Percentiles rank a stretch among this genome's conserved stretches.
Conservation (phyloP, 257 asterid genomes). For the Solanum sejunctum region DNA sequence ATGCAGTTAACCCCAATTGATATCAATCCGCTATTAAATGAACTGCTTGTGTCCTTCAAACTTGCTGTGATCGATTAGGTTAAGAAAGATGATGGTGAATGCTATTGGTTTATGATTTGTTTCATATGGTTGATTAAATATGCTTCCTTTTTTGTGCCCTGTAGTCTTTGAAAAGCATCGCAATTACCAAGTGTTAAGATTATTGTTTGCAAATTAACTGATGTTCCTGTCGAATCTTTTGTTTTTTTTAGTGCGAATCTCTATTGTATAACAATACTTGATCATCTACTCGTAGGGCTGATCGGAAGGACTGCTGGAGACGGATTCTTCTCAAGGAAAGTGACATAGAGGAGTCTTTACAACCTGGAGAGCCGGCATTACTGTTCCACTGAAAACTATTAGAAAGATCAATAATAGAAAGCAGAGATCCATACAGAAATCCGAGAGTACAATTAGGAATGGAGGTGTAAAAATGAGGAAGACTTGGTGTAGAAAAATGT, state of each 20-base stretch:
- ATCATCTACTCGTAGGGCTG: neutral
- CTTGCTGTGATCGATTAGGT: conserved; percentile 43
- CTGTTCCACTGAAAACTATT: conserved; percentile 37
- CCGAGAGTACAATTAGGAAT: neutral
- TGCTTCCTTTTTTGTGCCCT: neutral
- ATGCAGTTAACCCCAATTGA: conserved; percentile 10
- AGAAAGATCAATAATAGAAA: conserved; percentile 26
- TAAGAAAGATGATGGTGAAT: conserved; percentile 45
- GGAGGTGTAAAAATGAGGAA: neutral
- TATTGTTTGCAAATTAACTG: neutral
- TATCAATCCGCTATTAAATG: conserved; percentile 29
- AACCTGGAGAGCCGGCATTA: conserved; percentile 47
- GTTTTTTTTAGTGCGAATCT: neutral
- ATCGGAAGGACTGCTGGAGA: neutral
- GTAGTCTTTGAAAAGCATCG: neutral
- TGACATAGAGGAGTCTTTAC: conserved; percentile 12
- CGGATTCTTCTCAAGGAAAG: conserved; percentile 19
- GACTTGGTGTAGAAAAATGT: conserved; percentile 6
- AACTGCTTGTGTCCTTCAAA: conserved; percentile 32
- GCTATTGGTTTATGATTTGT: conserved; percentile 45
- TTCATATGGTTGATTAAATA: conserved; percentile 11
- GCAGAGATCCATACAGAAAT: conserved; percentile 22
- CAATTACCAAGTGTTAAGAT: neutral
- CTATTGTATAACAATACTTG: neutral
- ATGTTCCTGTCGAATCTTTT: neutral